Conservation (phyloP, 2,329 filamentous ascomycete species). For the Pseudonectria buxi region DNA sequence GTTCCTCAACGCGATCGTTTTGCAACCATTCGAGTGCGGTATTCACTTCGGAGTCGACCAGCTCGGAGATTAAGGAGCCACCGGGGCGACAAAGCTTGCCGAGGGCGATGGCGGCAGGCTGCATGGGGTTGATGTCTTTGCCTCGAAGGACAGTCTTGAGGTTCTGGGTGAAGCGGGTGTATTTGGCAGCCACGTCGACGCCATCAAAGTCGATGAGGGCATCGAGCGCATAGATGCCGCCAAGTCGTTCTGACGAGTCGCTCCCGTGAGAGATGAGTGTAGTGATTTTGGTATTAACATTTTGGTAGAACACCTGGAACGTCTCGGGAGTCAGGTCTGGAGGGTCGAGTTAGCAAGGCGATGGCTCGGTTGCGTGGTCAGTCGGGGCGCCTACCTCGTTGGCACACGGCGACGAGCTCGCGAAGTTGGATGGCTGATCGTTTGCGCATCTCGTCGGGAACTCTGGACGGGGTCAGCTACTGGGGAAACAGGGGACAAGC, state of each 20-base stretch:
- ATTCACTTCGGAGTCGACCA: slow-evolving; percentile 95
- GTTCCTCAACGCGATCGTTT: slow-evolving; percentile 86
- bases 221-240: slow-evolving; percentile 87
- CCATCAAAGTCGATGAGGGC: slow-evolving; percentile 94
- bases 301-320: slow-evolving; percentile 56
- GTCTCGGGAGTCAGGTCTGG: slow-evolving; percentile 72
- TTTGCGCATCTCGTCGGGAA: slow-evolving; percentile 43
- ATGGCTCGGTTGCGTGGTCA: neutral
- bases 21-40: slow-evolving; percentile 95
- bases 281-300: slow-evolving; percentile 51
- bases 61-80: slow-evolving; percentile 85
- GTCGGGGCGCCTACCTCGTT: slow-evolving; percentile 40
- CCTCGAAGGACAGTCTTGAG: slow-evolving; percentile 82
- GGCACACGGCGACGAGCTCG: slow-evolving; percentile 48
- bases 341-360: slow-evolving; percentile 9
- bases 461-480: slow-evolving; percentile 21
- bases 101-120: slow-evolving; percentile 79
- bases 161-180: slow-evolving; percentile 87
- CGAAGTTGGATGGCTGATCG: slow-evolving; percentile 47
- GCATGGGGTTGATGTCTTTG: slow-evolving; percentile 86
- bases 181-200: slow-evolving; percentile 87
- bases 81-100: slow-evolving; percentile 88
- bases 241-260: slow-evolving; percentile 82
- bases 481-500: too few relatives aligned
- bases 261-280: slow-evolving; percentile 73